A percentile compares a stretch with the other conserved stretches of the same genome.
phyloP scores from a whole-genome alignment of 768 basidiomycete species.

The Sarcodon sp. region DNA sequence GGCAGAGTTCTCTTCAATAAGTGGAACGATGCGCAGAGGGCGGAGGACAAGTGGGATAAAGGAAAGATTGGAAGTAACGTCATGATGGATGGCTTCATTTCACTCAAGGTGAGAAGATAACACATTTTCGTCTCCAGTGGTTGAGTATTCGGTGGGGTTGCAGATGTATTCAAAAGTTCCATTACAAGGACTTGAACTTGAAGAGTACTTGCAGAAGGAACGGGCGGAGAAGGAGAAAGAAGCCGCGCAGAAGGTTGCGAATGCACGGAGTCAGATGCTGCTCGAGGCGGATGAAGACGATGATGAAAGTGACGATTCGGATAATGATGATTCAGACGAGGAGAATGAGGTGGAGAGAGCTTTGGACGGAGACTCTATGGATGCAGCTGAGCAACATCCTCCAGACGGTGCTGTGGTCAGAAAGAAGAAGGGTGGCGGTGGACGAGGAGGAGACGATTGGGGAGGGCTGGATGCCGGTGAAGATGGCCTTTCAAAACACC shows the following conservation, averaged over 20 bases:
- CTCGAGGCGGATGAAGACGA: conserved; percentile 87
- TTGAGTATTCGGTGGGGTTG: conserved; percentile 3
- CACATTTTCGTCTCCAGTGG: not conserved
- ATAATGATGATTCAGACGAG: conserved; percentile 43
- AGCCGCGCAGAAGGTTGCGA: conserved; percentile 73
- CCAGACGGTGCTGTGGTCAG: conserved; percentile 18
- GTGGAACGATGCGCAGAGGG: conserved; percentile 79
- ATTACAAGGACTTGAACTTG: conserved; percentile 79
- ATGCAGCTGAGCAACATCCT: conserved; percentile 21
- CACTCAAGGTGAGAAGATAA: conserved; percentile 39
- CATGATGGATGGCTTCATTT: conserved; percentile 63
- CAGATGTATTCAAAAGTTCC: conserved; percentile 87
- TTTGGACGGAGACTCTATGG: conserved; percentile 38
- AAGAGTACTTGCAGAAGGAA: conserved; percentile 66
- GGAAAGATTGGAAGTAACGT: conserved; percentile 82
- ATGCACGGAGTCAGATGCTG: conserved; percentile 75
- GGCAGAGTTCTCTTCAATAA: conserved; percentile 66
- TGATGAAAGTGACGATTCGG: conserved; percentile 73
- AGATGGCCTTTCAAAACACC: conserved; percentile 59
- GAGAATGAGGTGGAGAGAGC: conserved; percentile 44
- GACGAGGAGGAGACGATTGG: conserved; percentile 50
- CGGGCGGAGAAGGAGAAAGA: conserved; percentile 70
- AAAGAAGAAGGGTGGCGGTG: conserved; percentile 17
- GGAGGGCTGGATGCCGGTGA: conserved; percentile 44
- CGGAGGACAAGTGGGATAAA: conserved; percentile 76